Evolutionary conservation across 23 red algal genomes (phyloP), one percentile per base, ranked within the genome.

Genomic region (Gracilaria domingensis): DNA sequence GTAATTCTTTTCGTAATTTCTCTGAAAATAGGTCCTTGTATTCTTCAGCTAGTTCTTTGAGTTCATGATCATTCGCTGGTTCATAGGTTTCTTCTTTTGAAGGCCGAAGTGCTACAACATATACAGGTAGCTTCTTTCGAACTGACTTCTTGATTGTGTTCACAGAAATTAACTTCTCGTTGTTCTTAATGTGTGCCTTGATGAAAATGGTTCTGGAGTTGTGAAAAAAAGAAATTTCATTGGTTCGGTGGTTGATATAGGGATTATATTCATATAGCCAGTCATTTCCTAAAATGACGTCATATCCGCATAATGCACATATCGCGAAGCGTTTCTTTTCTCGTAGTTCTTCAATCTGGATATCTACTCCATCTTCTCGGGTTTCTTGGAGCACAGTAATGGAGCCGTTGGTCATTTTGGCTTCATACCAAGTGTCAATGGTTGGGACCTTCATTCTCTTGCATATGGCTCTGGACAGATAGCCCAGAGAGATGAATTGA

Each of bases 251-350:
- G 62, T 87, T 56, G n/a, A 87, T 54, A 74, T 24, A 39, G 8
- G 66, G 39, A 26, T 75, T 74, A 45, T 87, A 66, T 45, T 66
- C 25, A n/a, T 58, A 4, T 45, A 42, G 54, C 83, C 3, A 87
- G 49, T 75, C 45, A 39, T 74, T 59, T 33, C 83, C 83, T 45
- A 87, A 57, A 0, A 74, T 87, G 34, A 38, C 62, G 39, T 87
- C 83, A 85, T 85, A 85, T 42, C 57, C 59, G 24, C 33, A 58
- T 25, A 57, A 49, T 53, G 77, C 18, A 16, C 80, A 45, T 35
- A 47, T 62, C 1, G 30, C 80, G 21, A 66, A 83, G 28, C 39
- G 39, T 65, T 34, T 38, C 57, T 37, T 37, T 17, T 66, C 80
- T 14, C 0, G 24, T 20, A 65, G 26, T 29, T 83, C n/a, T 65